Base-by-base conservation (phyloP, 192 early-diverging fungal genomes). In the Coemansia biformis region DNA sequence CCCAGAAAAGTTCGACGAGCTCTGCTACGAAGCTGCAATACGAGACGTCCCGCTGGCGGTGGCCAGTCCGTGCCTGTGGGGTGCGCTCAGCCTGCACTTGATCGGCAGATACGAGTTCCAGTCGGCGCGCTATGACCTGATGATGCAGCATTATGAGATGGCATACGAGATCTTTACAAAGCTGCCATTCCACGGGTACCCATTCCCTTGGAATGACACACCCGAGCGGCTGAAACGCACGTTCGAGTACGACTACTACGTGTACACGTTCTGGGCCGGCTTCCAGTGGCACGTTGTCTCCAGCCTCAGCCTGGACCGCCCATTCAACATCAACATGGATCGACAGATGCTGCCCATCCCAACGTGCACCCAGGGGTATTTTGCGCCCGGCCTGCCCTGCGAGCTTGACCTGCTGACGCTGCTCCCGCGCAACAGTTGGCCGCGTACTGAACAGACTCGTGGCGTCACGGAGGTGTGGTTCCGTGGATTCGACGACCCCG, bases 101-200 rank as follows among this genome's bases (percentile, higher is more conserved):
- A 49, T 73, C 12, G 69, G 55, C 11, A 52, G 69, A 18, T 73
- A 73, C 57, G 69, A 73, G 57, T 73, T 65, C 46, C 69, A 73
- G 28, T 73, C 69, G 13, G 30, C 62, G 17, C 51, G 69, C 38
- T 73, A 73, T 41, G 57, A 73, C 31, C 52, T 64, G 53, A 73
- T 73, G 69, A 45, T 46, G 45, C 42, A 51, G 38, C 69, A 73
- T 19, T 64, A 59, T 30, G 69, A 73, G 42, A 73, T 73, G 69
- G 69, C 69, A 15, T 37, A 54, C 8, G 69, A 64, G n/a, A 44
- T 73, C n/a, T 33, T 73, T 43, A 17, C 57, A 13, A 56, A 53
- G 19, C 64, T 57, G 16, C 46, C 40, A 13, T 73, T 64, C 53
- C 61, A 57, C 18, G 69, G 69, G 1, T 56, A 50, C 42, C 36